phyloP scores from a whole-genome alignment of 371 early-diverging fungal species.

The Rhizopus sp. region DNA sequence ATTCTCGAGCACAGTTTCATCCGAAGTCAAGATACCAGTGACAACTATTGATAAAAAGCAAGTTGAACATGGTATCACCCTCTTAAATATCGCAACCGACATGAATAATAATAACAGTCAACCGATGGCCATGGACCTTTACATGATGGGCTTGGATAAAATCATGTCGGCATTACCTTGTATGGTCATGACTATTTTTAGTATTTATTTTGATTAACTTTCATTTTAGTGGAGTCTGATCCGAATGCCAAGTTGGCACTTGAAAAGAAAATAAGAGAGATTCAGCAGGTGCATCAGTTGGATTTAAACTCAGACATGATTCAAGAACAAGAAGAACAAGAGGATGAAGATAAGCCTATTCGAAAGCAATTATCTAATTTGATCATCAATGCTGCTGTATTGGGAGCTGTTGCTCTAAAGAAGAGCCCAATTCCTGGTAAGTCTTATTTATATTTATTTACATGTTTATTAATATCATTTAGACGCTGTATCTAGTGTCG shows the following conservation, averaged over 20 bases:
- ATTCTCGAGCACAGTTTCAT: slow-evolving; percentile 14
- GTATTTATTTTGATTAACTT: not conserved
- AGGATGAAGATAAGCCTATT: slow-evolving; percentile 12
- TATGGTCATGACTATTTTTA: slow-evolving; percentile 24
- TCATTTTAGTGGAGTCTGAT: slow-evolving; percentile 47
- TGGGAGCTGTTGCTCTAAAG: slow-evolving; percentile 62
- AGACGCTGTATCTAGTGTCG: slow-evolving; percentile 48
- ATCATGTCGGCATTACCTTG: slow-evolving; percentile 55
- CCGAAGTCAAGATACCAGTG: slow-evolving; percentile 8
- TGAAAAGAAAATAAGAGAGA: slow-evolving; percentile 35
- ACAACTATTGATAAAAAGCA: slow-evolving; percentile 37
- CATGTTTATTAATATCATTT: not conserved
- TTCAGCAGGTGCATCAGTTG: slow-evolving; percentile 24
- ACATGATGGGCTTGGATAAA: slow-evolving; percentile 49
- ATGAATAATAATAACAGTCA: slow-evolving; percentile 46
- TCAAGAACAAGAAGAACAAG: slow-evolving; percentile 10
- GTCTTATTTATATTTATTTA: not conserved
- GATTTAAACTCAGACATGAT: slow-evolving; percentile 15
- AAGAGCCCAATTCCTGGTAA: slow-evolving; percentile 65
- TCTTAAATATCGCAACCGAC: slow-evolving; percentile 50
- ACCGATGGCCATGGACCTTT: slow-evolving; percentile 52
- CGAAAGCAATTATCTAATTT: slow-evolving; percentile 39
- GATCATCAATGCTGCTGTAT: slow-evolving; percentile 56
- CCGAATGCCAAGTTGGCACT: slow-evolving; percentile 39
- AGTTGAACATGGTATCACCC: slow-evolving; percentile 49